phyloP scores from a whole-genome alignment of 805 yeast genomes.

The Saturnispora ahearnii region DNA sequence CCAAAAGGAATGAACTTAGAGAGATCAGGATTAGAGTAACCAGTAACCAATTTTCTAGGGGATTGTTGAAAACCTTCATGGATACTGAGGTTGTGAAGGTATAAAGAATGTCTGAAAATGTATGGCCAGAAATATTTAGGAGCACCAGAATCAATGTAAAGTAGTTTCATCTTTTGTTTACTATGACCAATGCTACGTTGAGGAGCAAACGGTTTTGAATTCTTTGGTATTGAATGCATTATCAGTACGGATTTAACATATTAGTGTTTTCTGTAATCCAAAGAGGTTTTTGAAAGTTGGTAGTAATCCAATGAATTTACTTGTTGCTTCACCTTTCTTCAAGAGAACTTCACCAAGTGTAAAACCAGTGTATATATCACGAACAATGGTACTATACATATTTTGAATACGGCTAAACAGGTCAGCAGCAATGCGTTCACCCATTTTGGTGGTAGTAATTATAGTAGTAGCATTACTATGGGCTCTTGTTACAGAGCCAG shows the following conservation, averaged over 20 bases:
- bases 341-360: not conserved
- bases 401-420: not conserved
- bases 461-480: not conserved
- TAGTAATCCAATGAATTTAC: too few relatives aligned
- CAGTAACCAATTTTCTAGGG: not conserved
- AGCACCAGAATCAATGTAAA: not conserved
- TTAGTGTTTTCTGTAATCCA: too few relatives aligned
- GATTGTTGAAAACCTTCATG: not conserved
- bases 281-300: too few relatives aligned
- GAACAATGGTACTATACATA: not conserved
- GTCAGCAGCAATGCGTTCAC: not conserved
- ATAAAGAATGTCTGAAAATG: not conserved
- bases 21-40: not conserved
- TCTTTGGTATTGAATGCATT: not conserved
- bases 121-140: not conserved
- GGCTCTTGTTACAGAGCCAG: not conserved
- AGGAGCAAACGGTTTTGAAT: not conserved
- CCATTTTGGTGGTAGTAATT: not conserved
- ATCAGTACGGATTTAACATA: too few relatives aligned
- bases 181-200: not conserved
- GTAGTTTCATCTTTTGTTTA: not conserved
- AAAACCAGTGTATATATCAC: not conserved
- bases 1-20: not conserved
- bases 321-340: not conserved
- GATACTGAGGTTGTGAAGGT: not conserved